A percentile compares a stretch with the other conserved stretches of the same genome.
phyloP scores from a whole-genome alignment of 352 stramenopile genomes.

The Pythium periplocum region DNA sequence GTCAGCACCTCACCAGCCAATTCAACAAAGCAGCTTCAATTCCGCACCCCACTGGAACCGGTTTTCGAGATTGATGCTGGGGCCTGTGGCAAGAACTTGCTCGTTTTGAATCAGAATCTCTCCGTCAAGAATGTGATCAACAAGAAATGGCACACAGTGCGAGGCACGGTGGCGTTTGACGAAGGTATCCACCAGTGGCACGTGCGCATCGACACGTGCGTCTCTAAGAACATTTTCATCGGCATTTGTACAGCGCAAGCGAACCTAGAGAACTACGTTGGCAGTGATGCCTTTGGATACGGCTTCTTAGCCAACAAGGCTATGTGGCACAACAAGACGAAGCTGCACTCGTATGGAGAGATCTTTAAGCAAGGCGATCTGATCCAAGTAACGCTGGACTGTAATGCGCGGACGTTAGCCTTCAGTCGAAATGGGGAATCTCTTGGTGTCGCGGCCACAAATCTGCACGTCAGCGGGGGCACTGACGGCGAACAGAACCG shows the following conservation, averaged over 20 bases:
- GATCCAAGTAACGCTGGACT: constrained; percentile 82
- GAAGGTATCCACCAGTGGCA: constrained; percentile 85
- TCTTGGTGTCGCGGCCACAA: constrained; percentile 76
- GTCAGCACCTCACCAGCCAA: no score
- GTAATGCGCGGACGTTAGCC: constrained; percentile 69
- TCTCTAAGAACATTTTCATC: constrained; percentile 92
- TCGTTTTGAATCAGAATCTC: constrained; percentile 66
- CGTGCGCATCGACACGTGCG: constrained; percentile 82
- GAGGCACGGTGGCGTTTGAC: constrained; percentile 59
- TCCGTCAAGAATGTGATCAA: constrained; percentile 81
- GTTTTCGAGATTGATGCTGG: constrained; percentile 67
- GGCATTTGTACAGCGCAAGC: constrained; percentile 68
- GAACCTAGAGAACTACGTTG: constrained; percentile 87
- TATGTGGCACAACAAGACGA: constrained; percentile 90
- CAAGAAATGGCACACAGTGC: constrained; percentile 90
- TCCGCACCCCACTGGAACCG: constrained; percentile 41
- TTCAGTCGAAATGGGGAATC: constrained; percentile 86
- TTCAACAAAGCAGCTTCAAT: background rate
- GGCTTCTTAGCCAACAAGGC: constrained; percentile 90
- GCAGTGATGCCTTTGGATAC: constrained; percentile 84
- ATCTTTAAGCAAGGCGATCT: constrained; percentile 89
- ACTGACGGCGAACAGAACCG: constrained; percentile 1
- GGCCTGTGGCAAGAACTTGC: constrained; percentile 69
- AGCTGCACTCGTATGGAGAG: constrained; percentile 85
- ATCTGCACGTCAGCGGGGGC: constrained; percentile 31